phyloP scores from a whole-genome alignment of 129 eudicot genomes.

The Tagetes patula region DNA sequence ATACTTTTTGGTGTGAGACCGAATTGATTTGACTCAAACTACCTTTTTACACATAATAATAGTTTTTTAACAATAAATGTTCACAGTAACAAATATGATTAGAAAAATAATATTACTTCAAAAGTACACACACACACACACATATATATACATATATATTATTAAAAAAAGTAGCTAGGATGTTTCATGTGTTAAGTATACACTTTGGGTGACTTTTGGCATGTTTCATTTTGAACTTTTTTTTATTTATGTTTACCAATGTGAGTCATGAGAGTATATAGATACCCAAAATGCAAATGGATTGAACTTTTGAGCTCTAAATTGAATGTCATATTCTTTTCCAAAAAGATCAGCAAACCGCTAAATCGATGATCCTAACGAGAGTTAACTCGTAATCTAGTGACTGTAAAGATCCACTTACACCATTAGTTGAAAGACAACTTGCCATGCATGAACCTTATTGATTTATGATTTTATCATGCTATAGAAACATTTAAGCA shows the following conservation, averaged over 20 bases:
- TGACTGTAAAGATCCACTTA: constrained; percentile 1
- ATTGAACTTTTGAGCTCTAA: background rate
- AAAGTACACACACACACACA: too few species aligned
- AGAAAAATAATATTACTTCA: background rate
- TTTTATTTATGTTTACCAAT: background rate
- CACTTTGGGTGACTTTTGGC: background rate
- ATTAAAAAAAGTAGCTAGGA: background rate
- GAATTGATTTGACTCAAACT: background rate
- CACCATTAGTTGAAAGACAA: background rate
- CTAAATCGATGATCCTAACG: background rate
- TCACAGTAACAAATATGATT: background rate
- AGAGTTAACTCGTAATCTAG: background rate
- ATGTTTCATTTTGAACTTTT: background rate
- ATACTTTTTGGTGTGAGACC: background rate
- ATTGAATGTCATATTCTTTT: background rate
- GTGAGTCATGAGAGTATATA: background rate
- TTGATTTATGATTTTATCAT: background rate
- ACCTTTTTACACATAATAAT: background rate
- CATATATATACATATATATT: background rate
- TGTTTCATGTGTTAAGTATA: background rate
- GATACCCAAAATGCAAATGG: background rate
- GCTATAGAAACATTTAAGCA: background rate
- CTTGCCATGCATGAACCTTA: constrained; percentile 9
- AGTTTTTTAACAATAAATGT: background rate
- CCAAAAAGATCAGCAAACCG: background rate